These are phyloP conservation scores for Yamadazyma epiphylla DNA, from an alignment of 1,139 yeast genomes.

Conservation along the genomic window DNA sequence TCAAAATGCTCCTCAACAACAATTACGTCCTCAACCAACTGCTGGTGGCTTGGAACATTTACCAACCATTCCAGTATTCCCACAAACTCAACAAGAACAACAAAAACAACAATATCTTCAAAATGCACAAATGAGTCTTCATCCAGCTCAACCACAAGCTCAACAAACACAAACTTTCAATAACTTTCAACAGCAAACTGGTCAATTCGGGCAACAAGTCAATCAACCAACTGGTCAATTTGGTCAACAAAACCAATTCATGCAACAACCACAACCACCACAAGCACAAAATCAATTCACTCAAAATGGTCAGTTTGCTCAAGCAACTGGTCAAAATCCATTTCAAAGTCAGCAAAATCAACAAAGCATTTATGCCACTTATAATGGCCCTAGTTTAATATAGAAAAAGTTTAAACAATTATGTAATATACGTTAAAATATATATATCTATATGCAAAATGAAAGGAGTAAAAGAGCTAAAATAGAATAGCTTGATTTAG, in stretches of 20 bases:
- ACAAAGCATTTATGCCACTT: conserved; percentile 10
- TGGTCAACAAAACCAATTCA: conserved; percentile 8
- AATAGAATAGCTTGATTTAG: background rate
- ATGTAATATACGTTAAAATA: no score
- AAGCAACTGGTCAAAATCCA: conserved; percentile 3
- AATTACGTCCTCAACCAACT: conserved; percentile 48
- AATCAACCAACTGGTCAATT: conserved; percentile 8
- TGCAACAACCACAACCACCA: conserved; percentile 6
- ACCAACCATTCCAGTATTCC: conserved; percentile 63
- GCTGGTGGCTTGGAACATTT: conserved; percentile 66
- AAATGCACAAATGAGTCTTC: conserved; percentile 37
- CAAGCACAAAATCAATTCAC: conserved; percentile 3
- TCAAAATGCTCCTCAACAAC: conserved; percentile 15
- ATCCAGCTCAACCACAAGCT: conserved; percentile 7
- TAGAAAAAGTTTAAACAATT: conserved; percentile 3
- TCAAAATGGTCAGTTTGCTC: conserved; percentile 1
- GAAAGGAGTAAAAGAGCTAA: background rate
- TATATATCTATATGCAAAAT: background rate
- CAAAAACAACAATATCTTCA: conserved; percentile 32
- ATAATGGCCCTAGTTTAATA: conserved; percentile 30
- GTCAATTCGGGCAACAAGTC: conserved; percentile 6
- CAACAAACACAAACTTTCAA: conserved; percentile 5
- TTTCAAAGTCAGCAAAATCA: conserved; percentile 3
- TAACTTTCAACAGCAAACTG: conserved; percentile 6
- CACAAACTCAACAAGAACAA: conserved; percentile 51